phyloP scores from a whole-genome alignment of 352 stramenopile species.

The Stephanocyclus meneghinianus region DNA sequence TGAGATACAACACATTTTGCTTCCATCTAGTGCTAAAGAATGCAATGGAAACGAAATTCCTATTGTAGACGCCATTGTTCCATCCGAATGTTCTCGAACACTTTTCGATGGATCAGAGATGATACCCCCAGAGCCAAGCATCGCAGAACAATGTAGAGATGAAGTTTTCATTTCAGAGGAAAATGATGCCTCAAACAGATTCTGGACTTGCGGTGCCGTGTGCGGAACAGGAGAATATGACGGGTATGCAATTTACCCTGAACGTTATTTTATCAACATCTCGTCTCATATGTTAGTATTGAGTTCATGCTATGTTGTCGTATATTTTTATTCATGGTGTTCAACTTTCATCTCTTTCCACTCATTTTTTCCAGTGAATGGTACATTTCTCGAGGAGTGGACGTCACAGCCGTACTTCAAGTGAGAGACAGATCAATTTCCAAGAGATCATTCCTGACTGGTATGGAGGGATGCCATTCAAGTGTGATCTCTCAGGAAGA shows the following conservation, averaged over 20 bases:
- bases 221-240: constrained; percentile 14
- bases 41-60: not conserved
- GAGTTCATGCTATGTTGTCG: not conserved
- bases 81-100: not conserved
- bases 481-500: not conserved
- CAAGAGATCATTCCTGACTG: not conserved
- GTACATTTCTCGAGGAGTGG: constrained; percentile 16
- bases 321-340: not conserved
- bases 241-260: constrained; percentile 16
- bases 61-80: constrained; percentile 7
- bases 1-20: constrained; percentile 8
- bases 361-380: constrained; percentile 5
- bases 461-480: not conserved
- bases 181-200: not conserved
- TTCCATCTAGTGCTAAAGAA: not conserved
- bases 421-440: constrained; percentile 13
- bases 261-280: constrained; percentile 25
- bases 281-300: constrained; percentile 22
- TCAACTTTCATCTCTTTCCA: not conserved
- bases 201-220: constrained; percentile 7
- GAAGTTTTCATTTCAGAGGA: constrained; percentile 19
- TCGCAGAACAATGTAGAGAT: constrained; percentile 8
- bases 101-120: not conserved
- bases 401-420: constrained; percentile 12
- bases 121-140: not conserved